phyloP scores from a whole-genome alignment of 2,329 filamentous ascomycete genomes.

The Periconia digitata region DNA sequence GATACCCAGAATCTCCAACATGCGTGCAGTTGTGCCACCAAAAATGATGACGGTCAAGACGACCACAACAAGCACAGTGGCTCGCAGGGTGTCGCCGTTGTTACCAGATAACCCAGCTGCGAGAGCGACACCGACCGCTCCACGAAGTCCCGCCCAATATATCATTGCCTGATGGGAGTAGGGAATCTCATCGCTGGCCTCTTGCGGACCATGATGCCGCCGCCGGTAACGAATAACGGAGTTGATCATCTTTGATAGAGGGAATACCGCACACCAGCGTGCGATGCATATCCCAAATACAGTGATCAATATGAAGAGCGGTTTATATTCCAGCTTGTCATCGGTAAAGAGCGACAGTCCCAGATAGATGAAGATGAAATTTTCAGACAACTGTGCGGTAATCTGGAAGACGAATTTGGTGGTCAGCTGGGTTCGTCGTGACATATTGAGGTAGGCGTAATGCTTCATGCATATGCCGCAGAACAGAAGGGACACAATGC shows the following conservation, averaged over 20 bases:
- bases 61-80: slow-evolving; percentile 95
- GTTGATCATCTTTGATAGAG: slow-evolving; percentile 85
- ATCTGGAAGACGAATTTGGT: slow-evolving; percentile 98
- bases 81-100: slow-evolving; percentile 80
- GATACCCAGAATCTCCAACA: slow-evolving; percentile 97
- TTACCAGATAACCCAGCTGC: slow-evolving; percentile 83
- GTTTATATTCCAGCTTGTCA: slow-evolving; percentile 83
- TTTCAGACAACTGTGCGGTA: slow-evolving; percentile 91
- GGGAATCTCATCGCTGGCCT: slow-evolving; percentile 83
- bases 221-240: slow-evolving; percentile 88
- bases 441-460: slow-evolving; percentile 99
- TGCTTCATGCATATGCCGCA: slow-evolving; percentile 98
- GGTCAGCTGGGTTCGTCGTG: slow-evolving; percentile 90
- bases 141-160: slow-evolving; percentile 97
- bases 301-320: slow-evolving; percentile 90
- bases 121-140: slow-evolving; percentile 91
- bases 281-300: slow-evolving; percentile 89
- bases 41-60: slow-evolving; percentile 99
- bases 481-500: slow-evolving; percentile 94
- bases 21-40: slow-evolving; percentile 92
- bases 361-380: slow-evolving; percentile 99
- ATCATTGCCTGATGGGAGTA: slow-evolving; percentile 99
- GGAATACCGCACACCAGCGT: slow-evolving; percentile 92
- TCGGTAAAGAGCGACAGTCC: slow-evolving; percentile 95
- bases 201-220: slow-evolving; percentile 66